Conservation (phyloP, 129 eudicot genomes). For the Escallonia herrerae region DNA sequence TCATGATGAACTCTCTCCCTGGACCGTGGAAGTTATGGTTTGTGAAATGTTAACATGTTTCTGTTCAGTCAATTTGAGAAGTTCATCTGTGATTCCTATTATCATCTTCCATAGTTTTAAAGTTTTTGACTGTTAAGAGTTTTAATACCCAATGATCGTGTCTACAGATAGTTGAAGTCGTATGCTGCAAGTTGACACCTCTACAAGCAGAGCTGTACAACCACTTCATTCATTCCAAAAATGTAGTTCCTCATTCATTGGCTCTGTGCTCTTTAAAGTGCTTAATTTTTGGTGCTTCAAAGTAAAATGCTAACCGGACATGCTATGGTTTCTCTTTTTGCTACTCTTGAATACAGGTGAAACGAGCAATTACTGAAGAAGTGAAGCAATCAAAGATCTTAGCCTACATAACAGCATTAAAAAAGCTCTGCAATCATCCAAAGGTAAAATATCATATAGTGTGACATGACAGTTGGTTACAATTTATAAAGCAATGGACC, state of each 20-base stretch:
- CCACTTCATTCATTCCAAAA: slow-evolving; percentile 91
- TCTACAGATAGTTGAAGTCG: slow-evolving; percentile 88
- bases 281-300: slow-evolving; percentile 9
- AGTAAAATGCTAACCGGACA: slow-evolving; percentile 6
- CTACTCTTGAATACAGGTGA: slow-evolving; percentile 46
- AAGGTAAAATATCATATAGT: slow-evolving; percentile 47
- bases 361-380: slow-evolving; percentile 68
- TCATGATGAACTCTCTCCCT: too few relatives aligned
- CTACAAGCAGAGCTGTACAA: slow-evolving; percentile 76
- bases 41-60: too few relatives aligned
- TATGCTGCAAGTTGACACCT: slow-evolving; percentile 91
- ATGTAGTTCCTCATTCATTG: slow-evolving; percentile 35
- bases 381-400: slow-evolving; percentile 69
- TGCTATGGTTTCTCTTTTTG: slow-evolving; percentile 5
- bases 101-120: slow-evolving; percentile 85
- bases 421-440: slow-evolving; percentile 99
- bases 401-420: slow-evolving; percentile 91
- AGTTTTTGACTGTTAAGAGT: slow-evolving; percentile 2
- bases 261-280: slow-evolving; percentile 3
- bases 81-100: too few relatives aligned
- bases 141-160: background rate
- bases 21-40: too few relatives aligned
- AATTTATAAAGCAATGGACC: too few relatives aligned
- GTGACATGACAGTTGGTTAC: background rate
- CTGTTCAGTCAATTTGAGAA: too few relatives aligned